Percentiles rank a stretch among this genome's conserved stretches.
These are phyloP conservation scores for Pleurotus ostreatus DNA, from an alignment of 768 basidiomycete species.

Conservation along the genomic window DNA sequence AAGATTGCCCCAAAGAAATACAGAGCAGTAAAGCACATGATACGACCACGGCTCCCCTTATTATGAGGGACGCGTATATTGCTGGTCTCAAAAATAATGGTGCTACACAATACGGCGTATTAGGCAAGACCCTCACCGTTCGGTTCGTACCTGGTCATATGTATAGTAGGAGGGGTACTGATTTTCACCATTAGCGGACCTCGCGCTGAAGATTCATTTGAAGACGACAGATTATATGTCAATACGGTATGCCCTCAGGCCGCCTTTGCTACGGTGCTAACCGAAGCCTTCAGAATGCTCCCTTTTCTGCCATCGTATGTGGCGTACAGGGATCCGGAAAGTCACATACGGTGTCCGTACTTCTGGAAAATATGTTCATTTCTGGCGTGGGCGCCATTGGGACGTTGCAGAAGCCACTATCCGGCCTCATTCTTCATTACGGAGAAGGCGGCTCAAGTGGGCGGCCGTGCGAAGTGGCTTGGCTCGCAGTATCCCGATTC, in stretches of 20 bases:
- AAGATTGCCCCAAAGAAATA: neutral
- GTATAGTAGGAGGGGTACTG: too few relatives aligned
- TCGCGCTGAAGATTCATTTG: slow-evolving; percentile 23
- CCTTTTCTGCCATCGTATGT: slow-evolving; percentile 72
- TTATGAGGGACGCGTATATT: slow-evolving; percentile 47
- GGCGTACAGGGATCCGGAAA: slow-evolving; percentile 77
- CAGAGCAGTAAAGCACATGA: slow-evolving; percentile 24
- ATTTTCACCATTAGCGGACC: slow-evolving; percentile 26
- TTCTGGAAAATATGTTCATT: slow-evolving; percentile 72
- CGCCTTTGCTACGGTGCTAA: neutral
- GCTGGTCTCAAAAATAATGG: slow-evolving; percentile 25
- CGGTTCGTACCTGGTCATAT: slow-evolving; percentile 27
- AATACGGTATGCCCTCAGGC: slow-evolving; percentile 48
- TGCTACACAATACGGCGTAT: slow-evolving; percentile 55
- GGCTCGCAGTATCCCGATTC: slow-evolving; percentile 37
- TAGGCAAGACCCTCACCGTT: slow-evolving; percentile 45
- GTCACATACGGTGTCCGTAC: slow-evolving; percentile 64
- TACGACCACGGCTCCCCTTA: slow-evolving; percentile 42
- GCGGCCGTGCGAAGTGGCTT: slow-evolving; percentile 65
- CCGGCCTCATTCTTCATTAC: slow-evolving; percentile 65
- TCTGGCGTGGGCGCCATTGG: slow-evolving; percentile 46
- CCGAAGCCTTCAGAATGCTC: slow-evolving; percentile 48
- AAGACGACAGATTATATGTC: slow-evolving; percentile 56
- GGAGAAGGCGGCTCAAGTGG: slow-evolving; percentile 60
- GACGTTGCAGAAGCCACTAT: slow-evolving; percentile 45